A percentile compares a stretch with the other conserved stretches of the same genome.
Conservation (phyloP, 2,329 filamentous ascomycete species). For the Lasiodiplodia gonubiensis region DNA sequence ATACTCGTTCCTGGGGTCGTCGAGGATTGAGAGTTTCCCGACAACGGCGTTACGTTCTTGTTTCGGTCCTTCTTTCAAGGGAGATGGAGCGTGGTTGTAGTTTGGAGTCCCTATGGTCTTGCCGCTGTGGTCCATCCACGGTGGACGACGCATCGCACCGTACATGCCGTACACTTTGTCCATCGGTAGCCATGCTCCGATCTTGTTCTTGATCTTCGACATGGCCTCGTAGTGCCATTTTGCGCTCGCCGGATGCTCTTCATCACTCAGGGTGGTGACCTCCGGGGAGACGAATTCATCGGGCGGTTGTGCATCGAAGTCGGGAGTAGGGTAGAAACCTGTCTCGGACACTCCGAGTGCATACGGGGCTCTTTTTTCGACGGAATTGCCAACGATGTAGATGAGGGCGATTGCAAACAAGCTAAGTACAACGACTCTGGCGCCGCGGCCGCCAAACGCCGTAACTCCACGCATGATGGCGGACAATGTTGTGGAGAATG, state of each 20-base stretch:
- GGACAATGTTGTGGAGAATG: not conserved
- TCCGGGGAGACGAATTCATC: not conserved
- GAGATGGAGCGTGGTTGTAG: not conserved
- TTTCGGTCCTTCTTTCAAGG: not conserved
- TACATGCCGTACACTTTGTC: constrained; percentile 19
- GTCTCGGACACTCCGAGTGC: constrained; percentile 2
- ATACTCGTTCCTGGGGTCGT: constrained; percentile 30
- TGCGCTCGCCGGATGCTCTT: constrained; percentile 8
- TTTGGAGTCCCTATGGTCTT: not conserved
- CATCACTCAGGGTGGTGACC: constrained; percentile 6
- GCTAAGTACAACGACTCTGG: not conserved
- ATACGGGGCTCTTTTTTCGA: not conserved
- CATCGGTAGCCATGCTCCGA: constrained; percentile 4
- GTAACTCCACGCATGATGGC: constrained; percentile 9
- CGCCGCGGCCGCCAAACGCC: not conserved
- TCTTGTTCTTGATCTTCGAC: constrained; percentile 16
- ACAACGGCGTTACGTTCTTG: constrained; percentile 8
- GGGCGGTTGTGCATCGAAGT: not conserved
- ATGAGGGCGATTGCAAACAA: not conserved
- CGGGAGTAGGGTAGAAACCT: not conserved
- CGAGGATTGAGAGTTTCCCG: constrained; percentile 29
- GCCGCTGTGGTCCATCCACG: constrained; percentile 1
- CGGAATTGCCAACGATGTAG: not conserved
- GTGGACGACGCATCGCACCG: constrained; percentile 12
- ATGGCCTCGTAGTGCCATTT: constrained; percentile 13